phyloP scores from a whole-genome alignment of 495 filamentous ascomycete species.

The Lophiostoma macrostomum region DNA sequence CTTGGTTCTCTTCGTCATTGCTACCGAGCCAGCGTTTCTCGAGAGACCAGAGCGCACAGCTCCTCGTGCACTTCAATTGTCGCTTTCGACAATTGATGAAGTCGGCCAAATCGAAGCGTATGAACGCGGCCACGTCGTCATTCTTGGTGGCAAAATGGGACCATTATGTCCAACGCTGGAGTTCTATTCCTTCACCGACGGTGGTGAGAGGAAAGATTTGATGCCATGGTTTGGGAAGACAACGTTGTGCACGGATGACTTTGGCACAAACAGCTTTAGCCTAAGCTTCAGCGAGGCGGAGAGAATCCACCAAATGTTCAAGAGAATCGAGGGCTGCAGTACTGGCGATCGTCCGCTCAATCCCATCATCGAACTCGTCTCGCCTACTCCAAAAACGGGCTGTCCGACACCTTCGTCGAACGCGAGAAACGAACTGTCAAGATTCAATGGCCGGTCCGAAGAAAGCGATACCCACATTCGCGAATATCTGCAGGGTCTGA shows the following conservation, averaged over 20 bases:
- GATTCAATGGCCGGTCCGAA: no score
- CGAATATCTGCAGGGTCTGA: no score
- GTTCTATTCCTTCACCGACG: slow-evolving; percentile 8
- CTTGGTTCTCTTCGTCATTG: not conserved
- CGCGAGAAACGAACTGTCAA: no score
- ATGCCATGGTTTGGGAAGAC: slow-evolving; percentile 1
- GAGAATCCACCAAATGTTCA: not conserved
- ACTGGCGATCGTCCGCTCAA: not conserved
- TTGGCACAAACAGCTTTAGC: not conserved
- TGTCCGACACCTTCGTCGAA: no score
- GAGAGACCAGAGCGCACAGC: not conserved
- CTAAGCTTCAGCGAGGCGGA: not conserved
- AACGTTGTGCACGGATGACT: not conserved
- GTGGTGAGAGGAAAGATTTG: not conserved
- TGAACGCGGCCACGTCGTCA: not conserved
- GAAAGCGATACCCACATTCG: no score
- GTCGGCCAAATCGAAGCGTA: not conserved
- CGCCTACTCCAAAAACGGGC: no score
- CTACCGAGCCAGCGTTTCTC: not conserved
- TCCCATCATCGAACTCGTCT: no score
- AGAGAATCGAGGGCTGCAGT: not conserved
- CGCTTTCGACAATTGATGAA: not conserved
- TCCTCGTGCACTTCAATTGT: not conserved
- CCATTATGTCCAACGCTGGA: slow-evolving; percentile 1
- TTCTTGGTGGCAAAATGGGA: not conserved